These are phyloP conservation scores for Serendipita sp. DNA, from an alignment of 768 basidiomycete species.

Conservation along the genomic window DNA sequence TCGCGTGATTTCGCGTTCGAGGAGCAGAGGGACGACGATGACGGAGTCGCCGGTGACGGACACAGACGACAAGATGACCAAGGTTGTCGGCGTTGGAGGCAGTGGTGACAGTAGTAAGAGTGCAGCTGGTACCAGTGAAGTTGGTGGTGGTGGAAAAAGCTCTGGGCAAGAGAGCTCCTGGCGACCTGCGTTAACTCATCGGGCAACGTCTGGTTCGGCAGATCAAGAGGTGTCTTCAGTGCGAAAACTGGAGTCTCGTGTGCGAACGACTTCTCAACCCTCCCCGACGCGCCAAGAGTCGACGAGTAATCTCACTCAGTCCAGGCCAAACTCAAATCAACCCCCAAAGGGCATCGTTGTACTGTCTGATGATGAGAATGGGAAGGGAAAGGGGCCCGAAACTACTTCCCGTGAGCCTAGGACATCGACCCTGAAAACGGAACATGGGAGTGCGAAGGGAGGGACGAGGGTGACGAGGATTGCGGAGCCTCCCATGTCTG, in stretches of 20 bases:
- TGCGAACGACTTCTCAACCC: conserved; percentile 1
- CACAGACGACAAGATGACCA: too few relatives aligned
- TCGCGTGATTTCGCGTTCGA: neutral
- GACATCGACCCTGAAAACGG: neutral
- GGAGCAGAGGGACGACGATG: neutral
- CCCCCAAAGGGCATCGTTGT: too few relatives aligned
- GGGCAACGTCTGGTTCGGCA: neutral
- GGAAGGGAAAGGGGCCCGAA: too few relatives aligned
- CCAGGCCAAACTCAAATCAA: too few relatives aligned
- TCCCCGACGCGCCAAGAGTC: neutral
- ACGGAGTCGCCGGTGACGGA: too few relatives aligned
- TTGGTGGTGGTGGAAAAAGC: too few relatives aligned
- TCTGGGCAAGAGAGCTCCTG: too few relatives aligned
- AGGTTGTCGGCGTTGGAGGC: too few relatives aligned
- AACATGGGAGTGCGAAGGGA: neutral
- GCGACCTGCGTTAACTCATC: neutral
- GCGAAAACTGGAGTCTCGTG: neutral
- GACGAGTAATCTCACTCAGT: too few relatives aligned
- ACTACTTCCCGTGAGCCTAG: neutral
- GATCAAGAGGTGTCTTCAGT: neutral
- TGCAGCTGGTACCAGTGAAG: too few relatives aligned
- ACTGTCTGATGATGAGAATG: too few relatives aligned
- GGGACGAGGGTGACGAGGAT: neutral
- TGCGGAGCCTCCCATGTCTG: neutral
- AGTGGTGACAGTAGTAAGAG: too few relatives aligned